Evolutionary conservation across 345 rosid species (phyloP), one percentile per base, ranked within the genome.

Genomic region (Geranium rotundifolium): DNA sequence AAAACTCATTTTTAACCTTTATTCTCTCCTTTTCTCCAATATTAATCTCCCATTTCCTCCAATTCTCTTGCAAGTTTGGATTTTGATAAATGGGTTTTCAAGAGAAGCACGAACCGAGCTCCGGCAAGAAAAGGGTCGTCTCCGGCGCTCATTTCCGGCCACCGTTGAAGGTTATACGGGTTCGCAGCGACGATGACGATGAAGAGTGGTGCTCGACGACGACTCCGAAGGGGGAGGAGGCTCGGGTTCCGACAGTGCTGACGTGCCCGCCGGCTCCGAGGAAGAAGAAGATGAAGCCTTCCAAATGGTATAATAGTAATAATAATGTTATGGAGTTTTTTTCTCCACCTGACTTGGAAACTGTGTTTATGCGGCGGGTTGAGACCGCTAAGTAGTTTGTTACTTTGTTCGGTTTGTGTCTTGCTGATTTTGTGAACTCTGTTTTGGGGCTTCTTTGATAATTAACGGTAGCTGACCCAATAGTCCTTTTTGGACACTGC

Each of bases 251-350:
- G 14, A 65, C 71, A 16, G 37, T 49, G 17, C 54, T 67, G 52
- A 68, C 86, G 7, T 88, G 93, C 59, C 96, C 96, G 23, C 82
- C 85, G n/a, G 77, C 96, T 1, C 96, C 93, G 1, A 81, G 76
- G 81, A 89, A 86, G 72, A 72, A 80, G 19, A 89, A 80, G 60
- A 58, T 65, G 29, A 85, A 80, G 65, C 72, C 75, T 63, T 63
- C 30, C 9, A 59, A 59, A 17, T 54, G 17, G 66, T 12, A 41
- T n/a, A n/a, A n/a, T n/a, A n/a, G n/a, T 9, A 5, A 41, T 1
- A 41, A 41, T 12, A 41, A 76, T 19, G 65, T 61, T 54, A 73
- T 81, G 52, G 80, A 64, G 56, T 84, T 75, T 74, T 85, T 85
- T 16, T 68, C 73, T 61, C 87, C 90, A 4, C 85, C 84, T 16